Base-by-base conservation (phyloP, 108 stramenopile genomes). In the Nitzschia inconspicua region DNA sequence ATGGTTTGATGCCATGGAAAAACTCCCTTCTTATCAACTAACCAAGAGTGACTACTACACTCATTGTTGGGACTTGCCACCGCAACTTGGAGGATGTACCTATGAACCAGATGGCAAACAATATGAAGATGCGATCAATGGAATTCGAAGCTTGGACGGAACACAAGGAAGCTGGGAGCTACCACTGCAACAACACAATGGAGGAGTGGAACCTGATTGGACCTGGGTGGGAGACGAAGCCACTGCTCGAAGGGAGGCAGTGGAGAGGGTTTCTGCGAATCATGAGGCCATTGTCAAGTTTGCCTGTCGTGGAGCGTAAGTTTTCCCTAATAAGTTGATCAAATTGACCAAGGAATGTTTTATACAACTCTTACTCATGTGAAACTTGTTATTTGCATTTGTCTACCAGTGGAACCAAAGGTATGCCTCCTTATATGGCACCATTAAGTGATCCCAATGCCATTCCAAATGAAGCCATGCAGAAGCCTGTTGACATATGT, bases 1-100 rank as follows among this genome's bases (percentile, higher is more conserved):
- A 23, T 97, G 96, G 96, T 94, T 97, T 63, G 91, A 95, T 60
- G 93, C 86, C 29, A 89, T 97, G 87, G 95, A 96, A 75, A 80
- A 68, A 52, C 51, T 78, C 29, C 60, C 70, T 24, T 70, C 83
- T 2, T 96, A 96, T 63, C 86, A 82, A 51, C 73, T 89, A 10
- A 94, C 91, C 31, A 91, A 94, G 51, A 75, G 77, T 30, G 94
- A 95, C 65, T 95, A 92, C 65, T 95, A 93, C 75, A 94, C 94
- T 6, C 94, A 96, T 60, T 86, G 88, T 37, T 91, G 91, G 85
- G 94, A 95, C 68, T 75, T 97, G 42, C 95, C 96, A 32, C 96
- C 96, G n/a, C 96, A 97, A 65, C 65, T 95, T 29, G 96, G 96
- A 23, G 88, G 91, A 18, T 96, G 95, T 56, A 57, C 74, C 14